Evolutionary conservation across 495 filamentous ascomycete species (phyloP).

Genomic region (Hyaloscypha bicolor): DNA sequence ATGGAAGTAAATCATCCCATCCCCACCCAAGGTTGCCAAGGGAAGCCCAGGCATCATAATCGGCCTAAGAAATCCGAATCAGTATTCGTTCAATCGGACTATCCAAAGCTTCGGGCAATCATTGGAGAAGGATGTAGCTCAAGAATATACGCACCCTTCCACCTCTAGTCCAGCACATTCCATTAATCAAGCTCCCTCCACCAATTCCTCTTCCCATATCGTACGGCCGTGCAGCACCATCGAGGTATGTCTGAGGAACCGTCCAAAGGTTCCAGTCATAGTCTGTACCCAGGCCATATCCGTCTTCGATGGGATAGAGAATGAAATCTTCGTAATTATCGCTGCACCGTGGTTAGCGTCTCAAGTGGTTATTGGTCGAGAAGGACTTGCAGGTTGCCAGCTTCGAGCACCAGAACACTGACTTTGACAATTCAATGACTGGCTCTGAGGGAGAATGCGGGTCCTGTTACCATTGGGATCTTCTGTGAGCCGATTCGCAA

Average conservation of each 20-base stretch:
- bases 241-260: slow-evolving; percentile 42
- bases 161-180: slow-evolving; percentile 48
- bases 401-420: slow-evolving; percentile 46
- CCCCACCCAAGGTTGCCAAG: slow-evolving; percentile 26
- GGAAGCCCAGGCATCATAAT: slow-evolving; percentile 24
- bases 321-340: slow-evolving; percentile 20
- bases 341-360: neutral
- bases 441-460: neutral
- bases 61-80: slow-evolving; percentile 18
- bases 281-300: slow-evolving; percentile 20
- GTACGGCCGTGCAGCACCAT: slow-evolving; percentile 38
- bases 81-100: neutral
- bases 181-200: slow-evolving; percentile 51
- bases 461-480: slow-evolving; percentile 8
- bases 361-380: neutral
- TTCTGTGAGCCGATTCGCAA: slow-evolving; percentile 44
- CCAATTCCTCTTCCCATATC: slow-evolving; percentile 46
- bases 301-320: slow-evolving; percentile 18
- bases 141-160: slow-evolving; percentile 13
- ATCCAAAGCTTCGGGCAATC: neutral
- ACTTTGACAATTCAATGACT: slow-evolving; percentile 30
- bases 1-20: slow-evolving; percentile 22
- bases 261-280: slow-evolving; percentile 37
- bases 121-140: neutral
- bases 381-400: slow-evolving; percentile 38